A percentile compares a stretch with the other conserved stretches of the same genome.
phyloP scores from a whole-genome alignment of 208 protist species.

The Leishmania lainsoni region DNA sequence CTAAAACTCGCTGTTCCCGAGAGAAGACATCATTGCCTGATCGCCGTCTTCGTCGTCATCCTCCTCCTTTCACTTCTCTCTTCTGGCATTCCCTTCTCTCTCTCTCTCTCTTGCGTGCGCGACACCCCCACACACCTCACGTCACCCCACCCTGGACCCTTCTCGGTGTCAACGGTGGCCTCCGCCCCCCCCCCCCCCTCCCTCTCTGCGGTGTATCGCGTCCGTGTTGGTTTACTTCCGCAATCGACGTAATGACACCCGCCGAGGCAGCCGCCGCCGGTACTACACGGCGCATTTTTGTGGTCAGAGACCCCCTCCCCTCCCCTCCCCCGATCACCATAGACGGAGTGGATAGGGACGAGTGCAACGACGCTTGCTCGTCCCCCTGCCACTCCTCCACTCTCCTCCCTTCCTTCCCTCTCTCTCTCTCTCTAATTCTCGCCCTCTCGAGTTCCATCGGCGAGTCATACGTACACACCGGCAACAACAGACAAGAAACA shows the following conservation, averaged over 20 bases:
- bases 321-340: not conserved
- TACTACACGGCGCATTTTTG: too few relatives aligned
- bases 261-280: not conserved
- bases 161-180: too few relatives aligned
- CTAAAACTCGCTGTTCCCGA: too few relatives aligned
- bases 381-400: too few relatives aligned
- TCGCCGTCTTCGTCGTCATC: not conserved
- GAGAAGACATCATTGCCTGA: not conserved
- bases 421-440: too few relatives aligned
- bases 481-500: not conserved
- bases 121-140: not conserved
- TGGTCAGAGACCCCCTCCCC: not conserved
- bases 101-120: not conserved
- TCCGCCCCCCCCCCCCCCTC: too few relatives aligned
- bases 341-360: not conserved
- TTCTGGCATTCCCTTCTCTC: not conserved
- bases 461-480: not conserved
- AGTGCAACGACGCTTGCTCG: not conserved
- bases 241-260: not conserved
- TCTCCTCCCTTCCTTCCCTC: not conserved
- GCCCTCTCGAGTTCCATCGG: too few relatives aligned
- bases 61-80: not conserved
- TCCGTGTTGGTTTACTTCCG: too few relatives aligned
- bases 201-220: not conserved
- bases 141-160: too few relatives aligned